These are phyloP conservation scores for Xylariaceae sp. DNA, from an alignment of 2,329 filamentous ascomycete genomes.

Conservation along the genomic window DNA sequence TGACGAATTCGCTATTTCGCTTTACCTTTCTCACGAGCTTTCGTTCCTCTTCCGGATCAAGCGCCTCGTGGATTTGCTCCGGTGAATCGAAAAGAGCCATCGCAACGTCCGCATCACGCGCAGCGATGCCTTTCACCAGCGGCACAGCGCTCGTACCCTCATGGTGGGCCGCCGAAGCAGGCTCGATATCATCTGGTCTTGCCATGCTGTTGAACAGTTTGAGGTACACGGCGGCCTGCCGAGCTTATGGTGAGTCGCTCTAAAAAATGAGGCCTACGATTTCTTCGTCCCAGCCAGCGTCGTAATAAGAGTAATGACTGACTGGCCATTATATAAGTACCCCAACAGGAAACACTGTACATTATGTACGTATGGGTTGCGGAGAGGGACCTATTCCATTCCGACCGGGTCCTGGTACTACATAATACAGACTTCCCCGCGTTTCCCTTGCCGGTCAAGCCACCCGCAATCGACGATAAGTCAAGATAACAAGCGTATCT, in stretches of 20 bases:
- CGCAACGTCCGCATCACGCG: slow-evolving; percentile 23
- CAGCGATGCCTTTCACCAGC: slow-evolving; percentile 3
- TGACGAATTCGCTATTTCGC: not conserved
- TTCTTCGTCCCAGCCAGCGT: not conserved
- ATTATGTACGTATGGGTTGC: not conserved
- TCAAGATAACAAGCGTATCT: too few species aligned
- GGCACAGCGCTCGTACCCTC: slow-evolving; percentile 6
- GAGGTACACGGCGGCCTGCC: not conserved
- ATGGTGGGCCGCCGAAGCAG: slow-evolving; percentile 8
- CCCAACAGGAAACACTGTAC: not conserved
- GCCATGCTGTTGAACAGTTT: not conserved
- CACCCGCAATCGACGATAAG: too few species aligned
- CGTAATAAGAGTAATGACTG: not conserved
- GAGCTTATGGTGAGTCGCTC: not conserved
- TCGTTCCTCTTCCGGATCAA: slow-evolving; percentile 23
- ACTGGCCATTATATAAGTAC: not conserved
- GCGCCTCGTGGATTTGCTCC: slow-evolving; percentile 25
- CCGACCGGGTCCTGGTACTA: not conserved
- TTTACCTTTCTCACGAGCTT: slow-evolving; percentile 41
- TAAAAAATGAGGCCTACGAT: not conserved
- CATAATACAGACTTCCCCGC: not conserved
- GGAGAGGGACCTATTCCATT: not conserved
- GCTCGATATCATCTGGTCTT: slow-evolving; percentile 14
- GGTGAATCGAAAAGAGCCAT: slow-evolving; percentile 27
- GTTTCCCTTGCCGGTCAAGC: not conserved